Base-by-base conservation (phyloP, 2,329 filamentous ascomycete species). In the Sporothrix phasma region DNA sequence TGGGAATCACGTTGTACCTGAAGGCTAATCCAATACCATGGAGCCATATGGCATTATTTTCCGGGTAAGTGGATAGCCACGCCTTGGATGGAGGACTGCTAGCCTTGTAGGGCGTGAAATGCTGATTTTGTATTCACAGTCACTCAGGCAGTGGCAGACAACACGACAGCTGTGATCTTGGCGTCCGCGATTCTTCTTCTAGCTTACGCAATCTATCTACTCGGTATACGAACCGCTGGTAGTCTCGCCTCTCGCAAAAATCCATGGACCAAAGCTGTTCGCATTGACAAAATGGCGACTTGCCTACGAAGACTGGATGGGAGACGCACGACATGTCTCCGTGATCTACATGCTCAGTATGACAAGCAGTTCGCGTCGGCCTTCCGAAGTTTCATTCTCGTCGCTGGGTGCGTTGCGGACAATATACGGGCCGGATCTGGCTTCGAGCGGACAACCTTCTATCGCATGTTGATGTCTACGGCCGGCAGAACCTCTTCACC, bases 391-490 rank as follows among this genome's bases (percentile, higher is more conserved):
- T 0, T 77, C 76, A 0, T 76, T 77, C 67, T 72, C 72, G 22
- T 74, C 70, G 5, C 70, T 81, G 0, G 71, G 76, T 0, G 81
- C 81, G 0, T 66, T 83, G 43, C 75, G 77, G n/a, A 76, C 76
- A 0, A 83, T 84, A 24, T 84, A 84, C 69, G 80, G 81, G 77
- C 81, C 0, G 81, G 82, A 1, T 79, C 75, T 53, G 76, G 76
- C 0, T 84, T 79, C 63, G 80, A 78, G 46, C 71, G 80, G 45
- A 81, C 80, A 0, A 54, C 61, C 1, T 84, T 83, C 68, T 84
- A 84, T 63, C 75, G 77, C 51, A 82, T 84, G 78, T 84, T 65
- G 80, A 82, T 66, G 79, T 76, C 0, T 82, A 81, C 59, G 80
- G 79, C 0, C 73, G 74, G 10, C 77, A 76, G 69, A 82, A 83